These are phyloP conservation scores for Knufia fluminis DNA, from an alignment of 2,329 filamentous ascomycete genomes.

Conservation along the genomic window DNA sequence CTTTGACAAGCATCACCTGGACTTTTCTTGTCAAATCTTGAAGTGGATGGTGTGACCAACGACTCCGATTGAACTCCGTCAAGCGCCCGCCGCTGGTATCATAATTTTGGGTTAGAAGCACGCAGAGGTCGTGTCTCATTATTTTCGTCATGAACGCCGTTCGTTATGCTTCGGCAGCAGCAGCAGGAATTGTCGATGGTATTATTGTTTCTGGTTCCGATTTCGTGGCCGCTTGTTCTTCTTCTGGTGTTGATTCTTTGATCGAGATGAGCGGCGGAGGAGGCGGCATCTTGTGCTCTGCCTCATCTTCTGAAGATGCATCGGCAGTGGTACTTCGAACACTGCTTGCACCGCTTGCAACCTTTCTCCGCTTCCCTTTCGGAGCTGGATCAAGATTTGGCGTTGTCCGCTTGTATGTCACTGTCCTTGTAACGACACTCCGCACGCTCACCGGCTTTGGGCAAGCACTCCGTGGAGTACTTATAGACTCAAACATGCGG, in stretches of 20 bases:
- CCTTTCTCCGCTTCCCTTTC: conserved; percentile 82
- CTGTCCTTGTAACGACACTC: conserved; percentile 87
- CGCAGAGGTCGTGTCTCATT: conserved; percentile 5
- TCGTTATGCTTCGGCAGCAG: conserved; percentile 1
- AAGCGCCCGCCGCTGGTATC: conserved; percentile 11
- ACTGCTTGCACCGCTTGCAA: conserved; percentile 6
- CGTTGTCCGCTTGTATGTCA: conserved; percentile 67
- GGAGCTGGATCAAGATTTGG: conserved; percentile 72
- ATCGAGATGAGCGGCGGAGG: conserved; percentile 7
- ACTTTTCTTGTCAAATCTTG: conserved; percentile 4
- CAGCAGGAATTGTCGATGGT: neutral
- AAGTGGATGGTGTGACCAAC: neutral
- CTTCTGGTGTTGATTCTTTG: conserved; percentile 10
- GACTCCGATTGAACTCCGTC: conserved; percentile 6
- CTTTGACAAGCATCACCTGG: neutral
- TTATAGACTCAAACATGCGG: conserved; percentile 50
- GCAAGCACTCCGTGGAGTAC: conserved; percentile 50
- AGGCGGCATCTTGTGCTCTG: conserved; percentile 5
- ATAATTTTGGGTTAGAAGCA: conserved; percentile 5
- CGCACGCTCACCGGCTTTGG: conserved; percentile 61
- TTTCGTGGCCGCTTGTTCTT: neutral
- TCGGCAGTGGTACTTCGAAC: conserved; percentile 6
- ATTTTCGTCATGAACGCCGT: neutral
- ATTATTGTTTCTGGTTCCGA: conserved; percentile 3
- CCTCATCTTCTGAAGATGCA: conserved; percentile 6